A percentile compares a stretch with the other conserved stretches of the same genome.
These are phyloP conservation scores for Boeremia exigua DNA, from an alignment of 2,329 filamentous ascomycete genomes.

Conservation along the genomic window DNA sequence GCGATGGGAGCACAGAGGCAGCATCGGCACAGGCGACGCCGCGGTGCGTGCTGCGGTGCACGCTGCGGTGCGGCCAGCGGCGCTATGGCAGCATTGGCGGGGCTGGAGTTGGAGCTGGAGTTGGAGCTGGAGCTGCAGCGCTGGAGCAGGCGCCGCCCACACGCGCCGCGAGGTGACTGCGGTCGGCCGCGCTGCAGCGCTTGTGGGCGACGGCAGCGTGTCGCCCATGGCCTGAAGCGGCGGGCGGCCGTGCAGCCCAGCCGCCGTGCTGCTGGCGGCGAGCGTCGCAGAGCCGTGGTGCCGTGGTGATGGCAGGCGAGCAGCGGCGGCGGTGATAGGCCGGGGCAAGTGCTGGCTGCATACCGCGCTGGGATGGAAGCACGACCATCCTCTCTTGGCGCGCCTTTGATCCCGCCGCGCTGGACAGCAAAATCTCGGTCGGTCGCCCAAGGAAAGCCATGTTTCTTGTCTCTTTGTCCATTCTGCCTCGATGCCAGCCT, in stretches of 20 bases:
- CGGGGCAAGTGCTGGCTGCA: conserved; percentile 11
- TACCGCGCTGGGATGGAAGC: conserved; percentile 16
- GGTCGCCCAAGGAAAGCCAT: conserved; percentile 15
- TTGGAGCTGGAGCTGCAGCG: not conserved
- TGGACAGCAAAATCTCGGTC: conserved; percentile 22
- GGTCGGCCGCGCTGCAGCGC: too few relatives aligned
- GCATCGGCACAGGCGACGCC: conserved; percentile 4
- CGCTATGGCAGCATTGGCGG: conserved; percentile 3
- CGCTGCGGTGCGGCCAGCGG: conserved; percentile 5
- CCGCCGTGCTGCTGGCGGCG: conserved; percentile 9
- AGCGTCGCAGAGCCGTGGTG: conserved; percentile 3
- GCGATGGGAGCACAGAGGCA: conserved; percentile 1
- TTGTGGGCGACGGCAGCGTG: conserved; percentile 11
- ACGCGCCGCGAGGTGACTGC: too few relatives aligned
- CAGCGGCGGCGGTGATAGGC: not conserved
- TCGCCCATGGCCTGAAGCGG: conserved; percentile 8
- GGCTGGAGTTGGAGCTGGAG: too few relatives aligned
- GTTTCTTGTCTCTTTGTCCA: conserved; percentile 16
- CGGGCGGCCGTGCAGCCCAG: not conserved
- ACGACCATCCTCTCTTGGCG: conserved; percentile 16
- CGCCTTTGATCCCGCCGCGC: conserved; percentile 16
- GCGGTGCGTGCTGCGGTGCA: not conserved
- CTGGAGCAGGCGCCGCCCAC: conserved; percentile 8
- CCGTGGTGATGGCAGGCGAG: conserved; percentile 1
- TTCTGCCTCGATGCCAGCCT: conserved; percentile 19